Evolutionary conservation across 2,329 filamentous ascomycete species (phyloP).

Genomic region (Fusarium aywerte): DNA sequence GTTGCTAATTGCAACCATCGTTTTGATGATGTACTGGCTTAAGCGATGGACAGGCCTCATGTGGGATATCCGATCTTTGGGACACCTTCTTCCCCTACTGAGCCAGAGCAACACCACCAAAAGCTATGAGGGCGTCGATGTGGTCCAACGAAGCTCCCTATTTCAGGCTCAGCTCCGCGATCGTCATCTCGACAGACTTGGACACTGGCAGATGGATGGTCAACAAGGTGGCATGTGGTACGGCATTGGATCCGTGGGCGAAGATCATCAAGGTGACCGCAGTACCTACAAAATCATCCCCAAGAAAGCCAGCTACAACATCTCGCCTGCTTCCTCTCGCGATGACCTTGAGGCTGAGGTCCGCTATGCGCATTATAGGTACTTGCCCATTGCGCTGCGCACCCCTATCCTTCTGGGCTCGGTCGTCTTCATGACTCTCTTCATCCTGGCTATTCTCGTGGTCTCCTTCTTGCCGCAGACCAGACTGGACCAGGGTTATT

Average conservation of each 20-base stretch:
- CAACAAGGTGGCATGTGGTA: slow-evolving; percentile 78
- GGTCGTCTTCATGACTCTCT: slow-evolving; percentile 66
- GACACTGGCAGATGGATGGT: slow-evolving; percentile 83
- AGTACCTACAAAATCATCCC: slow-evolving; percentile 42
- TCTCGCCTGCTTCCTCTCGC: slow-evolving; percentile 49
- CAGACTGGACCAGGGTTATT: slow-evolving; percentile 75
- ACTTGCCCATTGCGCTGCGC: slow-evolving; percentile 81
- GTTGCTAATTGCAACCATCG: slow-evolving; percentile 64
- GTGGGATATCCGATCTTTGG: slow-evolving; percentile 87
- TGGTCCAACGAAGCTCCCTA: slow-evolving; percentile 61
- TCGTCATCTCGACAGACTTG: slow-evolving; percentile 76
- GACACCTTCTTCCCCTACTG: slow-evolving; percentile 81
- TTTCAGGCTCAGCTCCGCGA: slow-evolving; percentile 65
- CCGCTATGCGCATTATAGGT: slow-evolving; percentile 60
- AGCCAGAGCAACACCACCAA: slow-evolving; percentile 81
- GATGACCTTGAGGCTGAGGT: slow-evolving; percentile 44
- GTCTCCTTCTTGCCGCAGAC: slow-evolving; percentile 80
- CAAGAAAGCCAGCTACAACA: slow-evolving; percentile 48
- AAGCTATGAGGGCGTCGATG: slow-evolving; percentile 76
- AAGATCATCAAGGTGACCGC: slow-evolving; percentile 42
- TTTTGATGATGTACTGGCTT: slow-evolving; percentile 72
- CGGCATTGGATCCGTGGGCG: slow-evolving; percentile 69
- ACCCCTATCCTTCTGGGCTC: slow-evolving; percentile 73
- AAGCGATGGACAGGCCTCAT: slow-evolving; percentile 76
- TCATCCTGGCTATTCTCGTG: slow-evolving; percentile 77